phyloP scores from a whole-genome alignment of 2,329 filamentous ascomycete genomes.

The Aureobasidium leucospermi region DNA sequence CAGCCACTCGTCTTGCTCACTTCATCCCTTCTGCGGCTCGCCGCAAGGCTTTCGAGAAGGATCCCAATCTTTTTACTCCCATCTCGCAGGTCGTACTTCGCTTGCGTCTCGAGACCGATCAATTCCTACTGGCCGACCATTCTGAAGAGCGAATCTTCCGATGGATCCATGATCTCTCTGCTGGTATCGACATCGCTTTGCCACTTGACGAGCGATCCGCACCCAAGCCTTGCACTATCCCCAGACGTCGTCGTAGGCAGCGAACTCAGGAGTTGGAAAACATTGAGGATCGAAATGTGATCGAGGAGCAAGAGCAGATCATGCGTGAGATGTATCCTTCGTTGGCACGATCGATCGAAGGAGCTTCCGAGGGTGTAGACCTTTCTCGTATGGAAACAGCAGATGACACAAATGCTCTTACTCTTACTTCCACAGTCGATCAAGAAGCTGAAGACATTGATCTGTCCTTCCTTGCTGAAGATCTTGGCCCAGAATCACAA shows the following conservation, averaged over 20 bases:
- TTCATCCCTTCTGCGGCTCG: slow-evolving; percentile 35
- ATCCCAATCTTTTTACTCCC: slow-evolving; percentile 39
- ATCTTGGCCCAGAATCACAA: slow-evolving; percentile 10
- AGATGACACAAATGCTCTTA: slow-evolving; percentile 11
- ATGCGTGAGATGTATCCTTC: slow-evolving; percentile 40
- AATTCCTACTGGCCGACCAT: slow-evolving; percentile 62
- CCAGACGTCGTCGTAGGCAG: slow-evolving; percentile 31
- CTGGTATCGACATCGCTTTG: slow-evolving; percentile 64
- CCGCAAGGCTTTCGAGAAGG: slow-evolving; percentile 35
- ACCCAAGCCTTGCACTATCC: slow-evolving; percentile 40
- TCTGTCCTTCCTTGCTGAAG: slow-evolving; percentile 27
- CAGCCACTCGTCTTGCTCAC: slow-evolving; percentile 39
- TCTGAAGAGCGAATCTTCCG: slow-evolving; percentile 58
- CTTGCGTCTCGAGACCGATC: slow-evolving; percentile 65
- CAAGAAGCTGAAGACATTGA: slow-evolving; percentile 31
- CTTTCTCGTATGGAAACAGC: slow-evolving; percentile 13
- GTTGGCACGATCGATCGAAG: background rate
- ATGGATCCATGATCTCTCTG: slow-evolving; percentile 62
- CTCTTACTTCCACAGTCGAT: slow-evolving; percentile 3
- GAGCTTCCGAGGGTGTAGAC: background rate
- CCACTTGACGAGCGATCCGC: slow-evolving; percentile 60
- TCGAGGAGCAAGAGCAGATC: slow-evolving; percentile 43
- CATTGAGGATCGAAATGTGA: slow-evolving; percentile 29
- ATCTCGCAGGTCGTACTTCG: slow-evolving; percentile 57
- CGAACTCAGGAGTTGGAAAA: slow-evolving; percentile 26